These are phyloP conservation scores for Colletotrichum trifolii DNA, from an alignment of 2,329 filamentous ascomycete species.

Conservation along the genomic window DNA sequence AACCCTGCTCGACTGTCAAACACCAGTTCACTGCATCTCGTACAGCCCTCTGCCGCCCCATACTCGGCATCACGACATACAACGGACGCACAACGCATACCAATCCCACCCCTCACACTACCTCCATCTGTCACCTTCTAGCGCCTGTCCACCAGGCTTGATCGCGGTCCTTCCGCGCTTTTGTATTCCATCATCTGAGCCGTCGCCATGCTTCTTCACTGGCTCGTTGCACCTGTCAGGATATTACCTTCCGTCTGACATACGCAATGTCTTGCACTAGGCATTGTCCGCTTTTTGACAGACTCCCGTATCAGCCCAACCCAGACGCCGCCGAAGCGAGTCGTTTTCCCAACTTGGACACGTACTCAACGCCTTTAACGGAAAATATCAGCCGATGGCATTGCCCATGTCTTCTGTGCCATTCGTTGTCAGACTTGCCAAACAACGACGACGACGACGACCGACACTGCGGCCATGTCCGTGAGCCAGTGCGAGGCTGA, in stretches of 20 bases:
- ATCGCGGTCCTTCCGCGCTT: not conserved
- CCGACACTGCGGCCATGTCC: not conserved
- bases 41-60: constrained; percentile 8
- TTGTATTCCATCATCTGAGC: constrained; percentile 12
- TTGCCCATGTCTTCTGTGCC: too few relatives aligned
- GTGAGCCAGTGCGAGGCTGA: too few relatives aligned
- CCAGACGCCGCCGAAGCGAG: not conserved
- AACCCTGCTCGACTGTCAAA: constrained; percentile 20
- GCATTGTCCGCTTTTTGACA: not conserved
- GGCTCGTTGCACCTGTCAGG: constrained; percentile 11
- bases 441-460: constrained; percentile 1
- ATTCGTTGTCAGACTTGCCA: not conserved
- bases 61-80: constrained; percentile 19
- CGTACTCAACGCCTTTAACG: too few relatives aligned
- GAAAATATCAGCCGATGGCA: too few relatives aligned
- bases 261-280: too few relatives aligned
- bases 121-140: constrained; percentile 15
- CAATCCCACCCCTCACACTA: not conserved
- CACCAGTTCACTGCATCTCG: constrained; percentile 4
- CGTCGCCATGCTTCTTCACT: not conserved
- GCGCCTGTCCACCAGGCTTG: not conserved
- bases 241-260: constrained; percentile 15
- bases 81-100: constrained; percentile 4
- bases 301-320: not conserved
- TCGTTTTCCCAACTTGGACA: too few relatives aligned